These are phyloP conservation scores for Corylus avellana DNA, from an alignment of 306 rosid species.

Conservation along the genomic window DNA sequence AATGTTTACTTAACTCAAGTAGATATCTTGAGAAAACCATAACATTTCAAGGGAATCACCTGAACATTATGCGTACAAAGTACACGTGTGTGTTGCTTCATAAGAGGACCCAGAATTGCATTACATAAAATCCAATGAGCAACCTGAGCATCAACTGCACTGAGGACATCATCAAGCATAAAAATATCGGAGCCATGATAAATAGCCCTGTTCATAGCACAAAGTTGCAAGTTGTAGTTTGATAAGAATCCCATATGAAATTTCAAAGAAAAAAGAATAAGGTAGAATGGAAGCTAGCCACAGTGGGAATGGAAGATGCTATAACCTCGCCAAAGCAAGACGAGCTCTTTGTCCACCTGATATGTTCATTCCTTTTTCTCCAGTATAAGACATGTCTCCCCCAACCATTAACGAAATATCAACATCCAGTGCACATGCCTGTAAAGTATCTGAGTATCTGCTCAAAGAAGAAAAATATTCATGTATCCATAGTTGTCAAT, in stretches of 20 bases:
- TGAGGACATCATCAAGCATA: conserved; percentile 90
- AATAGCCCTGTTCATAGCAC: conserved; percentile 64
- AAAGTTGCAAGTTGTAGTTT: conserved; percentile 18
- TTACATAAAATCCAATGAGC: conserved; percentile 73
- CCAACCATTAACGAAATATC: conserved; percentile 88
- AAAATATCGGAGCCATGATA: conserved; percentile 78
- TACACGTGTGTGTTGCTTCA: conserved; percentile 64
- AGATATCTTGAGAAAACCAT: conserved; percentile 13
- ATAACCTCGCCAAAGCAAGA: conserved; percentile 92
- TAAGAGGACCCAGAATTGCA: conserved; percentile 76
- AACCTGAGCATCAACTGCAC: conserved; percentile 93
- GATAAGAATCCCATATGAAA: conserved; percentile 6
- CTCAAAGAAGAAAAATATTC: conserved; percentile 21
- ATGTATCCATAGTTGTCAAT: conserved; percentile 2
- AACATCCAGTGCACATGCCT: conserved; percentile 77
- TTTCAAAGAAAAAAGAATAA: conserved; percentile 10
- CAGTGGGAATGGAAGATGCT: conserved; percentile 14
- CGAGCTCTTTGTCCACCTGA: conserved; percentile 99
- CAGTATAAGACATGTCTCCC: conserved; percentile 90
- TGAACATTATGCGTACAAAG: conserved; percentile 84
- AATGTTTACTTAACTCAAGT: conserved; percentile 1
- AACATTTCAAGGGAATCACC: conserved; percentile 45
- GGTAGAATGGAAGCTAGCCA: conserved; percentile 4
- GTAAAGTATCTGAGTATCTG: conserved; percentile 75
- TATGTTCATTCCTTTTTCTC: conserved; percentile 86